Evolutionary conservation across 2,329 filamentous ascomycete genomes (phyloP).

Genomic region (Colletotrichum sp.): DNA sequence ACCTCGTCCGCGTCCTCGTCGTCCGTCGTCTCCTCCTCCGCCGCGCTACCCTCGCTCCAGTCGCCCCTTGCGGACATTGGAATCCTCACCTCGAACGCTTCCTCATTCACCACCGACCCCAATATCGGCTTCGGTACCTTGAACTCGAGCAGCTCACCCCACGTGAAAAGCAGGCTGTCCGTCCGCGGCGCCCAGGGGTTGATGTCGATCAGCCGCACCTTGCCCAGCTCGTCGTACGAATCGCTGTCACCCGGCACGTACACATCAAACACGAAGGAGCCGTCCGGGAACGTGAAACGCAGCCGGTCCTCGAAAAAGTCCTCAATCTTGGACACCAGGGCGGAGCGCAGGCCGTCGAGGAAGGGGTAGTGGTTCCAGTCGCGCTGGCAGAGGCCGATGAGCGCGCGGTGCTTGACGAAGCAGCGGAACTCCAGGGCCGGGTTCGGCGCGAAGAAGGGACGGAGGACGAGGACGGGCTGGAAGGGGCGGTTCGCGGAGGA

Average conservation of each 20-base stretch:
- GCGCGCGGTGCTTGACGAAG: conserved; percentile 82
- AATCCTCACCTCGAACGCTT: conserved; percentile 18
- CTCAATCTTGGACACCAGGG: conserved; percentile 71
- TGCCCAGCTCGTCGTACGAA: conserved; percentile 65
- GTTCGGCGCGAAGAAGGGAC: conserved; percentile 88
- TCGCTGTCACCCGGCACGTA: conserved; percentile 76
- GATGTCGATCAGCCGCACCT: conserved; percentile 88
- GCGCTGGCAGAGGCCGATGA: conserved; percentile 86
- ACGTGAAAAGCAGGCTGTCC: conserved; percentile 87
- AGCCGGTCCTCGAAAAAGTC: conserved; percentile 80
- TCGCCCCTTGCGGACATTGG: conserved; percentile 28
- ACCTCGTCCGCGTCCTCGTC: conserved; percentile 49
- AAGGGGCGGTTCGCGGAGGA: conserved; percentile 46
- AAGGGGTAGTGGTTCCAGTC: conserved; percentile 93
- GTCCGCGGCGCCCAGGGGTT: conserved; percentile 94
- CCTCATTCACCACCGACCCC: conserved; percentile 45
- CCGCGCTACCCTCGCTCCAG: conserved; percentile 33
- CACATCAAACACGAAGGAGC: conserved; percentile 87
- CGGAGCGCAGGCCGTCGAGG: conserved; percentile 65
- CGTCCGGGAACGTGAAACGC: conserved; percentile 80
- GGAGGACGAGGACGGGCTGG: conserved; percentile 80
- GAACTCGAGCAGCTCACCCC: conserved; percentile 83
- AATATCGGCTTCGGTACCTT: conserved; percentile 64
- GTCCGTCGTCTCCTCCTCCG: conserved; percentile 38
- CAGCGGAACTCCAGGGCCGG: conserved; percentile 93